These are phyloP conservation scores for Helicocarpus griseus DNA, from an alignment of 2,329 filamentous ascomycete genomes.

Conservation along the genomic window DNA sequence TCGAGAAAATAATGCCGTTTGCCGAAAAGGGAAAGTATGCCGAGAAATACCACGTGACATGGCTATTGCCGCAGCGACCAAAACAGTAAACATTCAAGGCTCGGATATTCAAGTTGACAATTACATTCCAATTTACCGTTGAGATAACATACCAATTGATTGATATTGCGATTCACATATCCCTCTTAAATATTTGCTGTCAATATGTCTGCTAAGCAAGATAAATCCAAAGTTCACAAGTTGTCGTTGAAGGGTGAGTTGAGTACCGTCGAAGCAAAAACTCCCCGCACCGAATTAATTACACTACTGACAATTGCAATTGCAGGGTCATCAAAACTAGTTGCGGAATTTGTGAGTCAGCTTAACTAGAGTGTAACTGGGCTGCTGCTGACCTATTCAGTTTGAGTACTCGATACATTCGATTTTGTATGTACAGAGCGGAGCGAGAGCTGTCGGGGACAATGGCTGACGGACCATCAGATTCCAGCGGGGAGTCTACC, in stretches of 20 bases:
- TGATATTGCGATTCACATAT: too few species aligned
- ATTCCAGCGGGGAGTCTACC: slow-evolving; percentile 76
- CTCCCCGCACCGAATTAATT: background rate
- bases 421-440: slow-evolving; percentile 57
- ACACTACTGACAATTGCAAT: background rate
- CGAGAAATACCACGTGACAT: background rate
- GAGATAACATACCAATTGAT: background rate
- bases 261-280: background rate
- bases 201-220: slow-evolving; percentile 41
- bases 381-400: slow-evolving; percentile 14
- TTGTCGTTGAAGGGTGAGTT: slow-evolving; percentile 55
- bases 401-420: slow-evolving; percentile 99
- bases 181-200: background rate
- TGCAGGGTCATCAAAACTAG: slow-evolving; percentile 65
- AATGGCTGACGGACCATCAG: slow-evolving; percentile 33
- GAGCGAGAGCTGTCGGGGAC: background rate
- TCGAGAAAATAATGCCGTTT: too few species aligned
- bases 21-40: background rate
- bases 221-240: slow-evolving; percentile 88
- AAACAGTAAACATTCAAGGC: background rate
- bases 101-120: too few species aligned
- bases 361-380: background rate
- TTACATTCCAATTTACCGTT: too few species aligned
- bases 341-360: slow-evolving; percentile 80
- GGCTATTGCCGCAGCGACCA: slow-evolving; percentile 28